Conservation (phyloP, 768 basidiomycete species). For the Lactarius trivialis region DNA sequence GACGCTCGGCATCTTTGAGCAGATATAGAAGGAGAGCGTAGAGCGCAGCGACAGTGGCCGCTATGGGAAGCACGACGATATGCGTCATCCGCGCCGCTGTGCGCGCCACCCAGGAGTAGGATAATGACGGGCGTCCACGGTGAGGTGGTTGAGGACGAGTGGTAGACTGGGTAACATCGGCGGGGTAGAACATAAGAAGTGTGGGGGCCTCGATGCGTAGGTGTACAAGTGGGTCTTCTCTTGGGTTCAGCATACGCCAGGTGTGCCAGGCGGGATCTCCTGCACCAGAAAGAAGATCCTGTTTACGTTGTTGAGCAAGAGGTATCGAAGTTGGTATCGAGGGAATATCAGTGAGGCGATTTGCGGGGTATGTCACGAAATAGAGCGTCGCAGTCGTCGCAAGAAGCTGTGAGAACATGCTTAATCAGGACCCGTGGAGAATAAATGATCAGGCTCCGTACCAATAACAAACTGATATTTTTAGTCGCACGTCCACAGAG, state of each 20-base stretch:
- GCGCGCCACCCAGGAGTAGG: slow-evolving; percentile 44
- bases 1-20: slow-evolving; percentile 83
- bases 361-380: slow-evolving; percentile 55
- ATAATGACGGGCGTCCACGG: slow-evolving; percentile 17
- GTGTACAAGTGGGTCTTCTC: slow-evolving; percentile 58
- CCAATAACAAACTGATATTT: slow-evolving; percentile 76
- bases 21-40: slow-evolving; percentile 79
- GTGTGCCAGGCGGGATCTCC: slow-evolving; percentile 52
- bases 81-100: slow-evolving; percentile 69
- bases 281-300: slow-evolving; percentile 19
- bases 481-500: slow-evolving; percentile 64
- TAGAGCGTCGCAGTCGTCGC: slow-evolving; percentile 72
- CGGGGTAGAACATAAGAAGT: slow-evolving; percentile 56
- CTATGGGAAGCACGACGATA: slow-evolving; percentile 82
- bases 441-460: slow-evolving; percentile 29
- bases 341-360: slow-evolving; percentile 22
- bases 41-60: slow-evolving; percentile 62
- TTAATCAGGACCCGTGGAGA: not conserved
- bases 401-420: slow-evolving; percentile 49
- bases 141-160: not conserved
- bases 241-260: slow-evolving; percentile 75
- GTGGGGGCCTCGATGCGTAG: slow-evolving; percentile 76
- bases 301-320: slow-evolving; percentile 15
- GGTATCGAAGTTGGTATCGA: slow-evolving; percentile 13
- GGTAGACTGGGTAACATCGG: slow-evolving; percentile 27